Conservation (phyloP, 768 basidiomycete species). For the Boletus fagicola region DNA sequence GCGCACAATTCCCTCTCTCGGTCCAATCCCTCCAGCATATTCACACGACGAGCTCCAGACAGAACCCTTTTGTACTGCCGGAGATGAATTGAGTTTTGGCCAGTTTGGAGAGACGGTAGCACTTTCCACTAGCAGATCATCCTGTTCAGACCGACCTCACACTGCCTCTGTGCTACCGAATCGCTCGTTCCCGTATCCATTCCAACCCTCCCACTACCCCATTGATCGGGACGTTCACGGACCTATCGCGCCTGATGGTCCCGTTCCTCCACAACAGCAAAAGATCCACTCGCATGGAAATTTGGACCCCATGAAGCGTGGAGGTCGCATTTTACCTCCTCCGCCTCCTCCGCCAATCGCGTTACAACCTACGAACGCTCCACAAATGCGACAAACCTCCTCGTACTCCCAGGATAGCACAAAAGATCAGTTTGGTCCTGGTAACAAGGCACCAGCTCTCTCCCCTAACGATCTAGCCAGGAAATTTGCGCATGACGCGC, state of each 20-base stretch:
- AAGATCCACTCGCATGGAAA: neutral
- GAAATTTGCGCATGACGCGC: conserved; percentile 8
- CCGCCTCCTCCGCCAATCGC: neutral
- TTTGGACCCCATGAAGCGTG: conserved; percentile 4
- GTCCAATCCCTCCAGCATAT: neutral
- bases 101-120: neutral
- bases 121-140: neutral
- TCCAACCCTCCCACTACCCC: neutral
- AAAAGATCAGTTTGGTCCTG: neutral
- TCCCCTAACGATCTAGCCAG: conserved; percentile 12
- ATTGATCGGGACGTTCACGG: neutral
- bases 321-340: neutral
- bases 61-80: neutral
- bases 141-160: neutral
- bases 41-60: conserved; percentile 5
- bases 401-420: conserved; percentile 4
- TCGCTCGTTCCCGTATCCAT: neutral
- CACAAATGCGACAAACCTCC: neutral
- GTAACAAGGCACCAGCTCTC: conserved; percentile 4
- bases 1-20: neutral
- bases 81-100: neutral
- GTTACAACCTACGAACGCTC: neutral
- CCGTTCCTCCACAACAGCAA: neutral
- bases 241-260: neutral
- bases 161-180: neutral